Base-by-base conservation (phyloP, 805 yeast species). In the Starmerella ratchasimensis region DNA sequence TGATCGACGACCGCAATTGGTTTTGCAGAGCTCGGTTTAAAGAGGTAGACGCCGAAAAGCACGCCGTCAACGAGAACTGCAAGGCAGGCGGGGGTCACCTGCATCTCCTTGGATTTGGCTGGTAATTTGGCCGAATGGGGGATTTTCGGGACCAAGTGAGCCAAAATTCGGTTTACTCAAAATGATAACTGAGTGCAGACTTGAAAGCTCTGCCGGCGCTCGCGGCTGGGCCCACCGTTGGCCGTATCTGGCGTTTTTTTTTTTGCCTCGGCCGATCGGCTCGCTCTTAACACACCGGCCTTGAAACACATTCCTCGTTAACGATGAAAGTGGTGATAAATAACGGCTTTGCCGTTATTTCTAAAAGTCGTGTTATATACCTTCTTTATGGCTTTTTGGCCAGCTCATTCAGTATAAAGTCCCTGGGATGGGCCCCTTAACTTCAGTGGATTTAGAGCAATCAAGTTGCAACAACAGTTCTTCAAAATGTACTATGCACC, bases 1-100 rank as follows among this genome's bases (percentile, higher is more conserved):
- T 44, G 37, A 17, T 50, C 54, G 34, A 48, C 25, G 1, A 51
- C 51, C 0, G 52, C 51, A 1, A 30, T 22, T 6, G 54, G 54
- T 34, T 24, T 14, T 2, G 39, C 34, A 6, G 27, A 16, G 9
- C 35, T 47, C 3, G 54, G 54, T 31, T 47, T 45, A 15, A 43
- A 38, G 16, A 50, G 17, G 30, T 41, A 50, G 34, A 43, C 38
- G 3, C 44, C 54, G 11, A 45, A 23, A 3, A 48, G 46, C 2
- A 49, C 41, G 3, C 52, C 49, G 11, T 48, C 52, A 2, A 50
- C 37, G 3, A 50, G 26, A 25, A 48, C 39, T 14, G 46, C 46
- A 8, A 43, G n/a, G 3, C 46, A 44, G 4, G 37, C 10, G 10
- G 46, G 44, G 2, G 46, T 39, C 3, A 43, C 24, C 4, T 28